Conservation (phyloP, 2,329 filamentous ascomycete genomes). For the Chrysosporium keratinophilum region DNA sequence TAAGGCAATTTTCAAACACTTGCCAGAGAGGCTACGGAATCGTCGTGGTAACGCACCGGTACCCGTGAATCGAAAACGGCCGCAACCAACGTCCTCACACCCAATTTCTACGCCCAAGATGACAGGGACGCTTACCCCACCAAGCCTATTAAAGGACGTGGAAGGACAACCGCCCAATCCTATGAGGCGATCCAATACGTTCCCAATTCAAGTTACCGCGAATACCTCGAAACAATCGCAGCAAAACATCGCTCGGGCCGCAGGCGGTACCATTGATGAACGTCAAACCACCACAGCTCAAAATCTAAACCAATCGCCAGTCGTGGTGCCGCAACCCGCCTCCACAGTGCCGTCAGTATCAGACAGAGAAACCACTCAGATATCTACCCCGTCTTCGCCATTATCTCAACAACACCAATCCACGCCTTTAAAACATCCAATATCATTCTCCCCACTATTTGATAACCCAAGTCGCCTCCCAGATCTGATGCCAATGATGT, state of each 20-base stretch:
- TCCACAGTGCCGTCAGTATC: conserved; percentile 7
- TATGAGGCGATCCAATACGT: conserved; percentile 33
- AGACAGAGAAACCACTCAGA: conserved; percentile 11
- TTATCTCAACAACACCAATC: conserved; percentile 13
- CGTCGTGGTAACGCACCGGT: conserved; percentile 36
- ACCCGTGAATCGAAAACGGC: conserved; percentile 42
- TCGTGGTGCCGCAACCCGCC: conserved; percentile 4
- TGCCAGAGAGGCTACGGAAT: conserved; percentile 62
- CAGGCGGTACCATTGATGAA: conserved; percentile 27
- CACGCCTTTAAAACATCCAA: conserved; percentile 10
- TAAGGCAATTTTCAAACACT: conserved; percentile 69
- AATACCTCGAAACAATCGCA: conserved; percentile 19
- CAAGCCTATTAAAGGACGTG: conserved; percentile 16
- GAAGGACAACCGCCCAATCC: conserved; percentile 14
- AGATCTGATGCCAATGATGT: conserved; percentile 43
- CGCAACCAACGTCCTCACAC: conserved; percentile 15
- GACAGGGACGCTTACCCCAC: conserved; percentile 17
- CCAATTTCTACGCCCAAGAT: conserved; percentile 7
- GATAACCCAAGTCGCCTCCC: conserved; percentile 30
- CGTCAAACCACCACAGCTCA: conserved; percentile 9
- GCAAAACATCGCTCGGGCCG: conserved; percentile 18
- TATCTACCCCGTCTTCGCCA: conserved; percentile 14
- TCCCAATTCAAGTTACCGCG: conserved; percentile 26
- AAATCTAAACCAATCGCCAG: conserved; percentile 7
- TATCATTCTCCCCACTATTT: conserved; percentile 28